phyloP scores from a whole-genome alignment of 179 eudicot genomes.

The Camellia oleifera region DNA sequence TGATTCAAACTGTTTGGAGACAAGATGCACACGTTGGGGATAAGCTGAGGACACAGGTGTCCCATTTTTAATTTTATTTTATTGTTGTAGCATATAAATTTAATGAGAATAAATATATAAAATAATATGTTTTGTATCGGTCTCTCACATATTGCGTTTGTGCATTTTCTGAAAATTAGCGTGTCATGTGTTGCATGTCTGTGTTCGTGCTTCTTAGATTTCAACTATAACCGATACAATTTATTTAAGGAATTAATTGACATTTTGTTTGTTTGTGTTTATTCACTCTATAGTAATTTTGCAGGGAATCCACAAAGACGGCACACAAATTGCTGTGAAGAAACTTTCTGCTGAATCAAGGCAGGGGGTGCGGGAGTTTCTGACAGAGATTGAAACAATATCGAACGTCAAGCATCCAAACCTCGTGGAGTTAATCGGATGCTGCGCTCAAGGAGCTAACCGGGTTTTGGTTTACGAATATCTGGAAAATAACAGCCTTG shows the following conservation, averaged over 20 bases:
- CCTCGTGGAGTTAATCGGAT: constrained; percentile 83
- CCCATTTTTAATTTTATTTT: no score
- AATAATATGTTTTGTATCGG: no score
- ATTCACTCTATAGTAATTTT: constrained; percentile 14
- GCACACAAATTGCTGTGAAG: constrained; percentile 73
- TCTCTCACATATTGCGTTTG: no score
- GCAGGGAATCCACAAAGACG: constrained; percentile 69
- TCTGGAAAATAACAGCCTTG: constrained; percentile 45
- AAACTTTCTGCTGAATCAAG: constrained; percentile 78
- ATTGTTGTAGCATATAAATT: no score
- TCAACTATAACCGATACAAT: no score
- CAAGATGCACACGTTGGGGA: neutral
- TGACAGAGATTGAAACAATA: constrained; percentile 74
- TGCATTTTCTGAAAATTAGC: no score
- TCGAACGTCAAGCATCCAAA: constrained; percentile 77
- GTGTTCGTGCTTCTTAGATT: no score
- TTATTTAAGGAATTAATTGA: neutral
- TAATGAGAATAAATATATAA: no score
- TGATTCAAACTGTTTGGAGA: constrained; percentile 9
- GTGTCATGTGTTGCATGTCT: no score
- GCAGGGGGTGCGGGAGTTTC: constrained; percentile 81
- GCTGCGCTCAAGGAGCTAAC: constrained; percentile 66
- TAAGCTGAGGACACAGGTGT: no score
- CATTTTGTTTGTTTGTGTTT: neutral
- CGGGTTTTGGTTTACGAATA: constrained; percentile 81